A percentile compares a stretch with the other conserved stretches of the same genome.
These are phyloP conservation scores for Niveomyces coronatus DNA, from an alignment of 2,329 filamentous ascomycete species.

Conservation along the genomic window DNA sequence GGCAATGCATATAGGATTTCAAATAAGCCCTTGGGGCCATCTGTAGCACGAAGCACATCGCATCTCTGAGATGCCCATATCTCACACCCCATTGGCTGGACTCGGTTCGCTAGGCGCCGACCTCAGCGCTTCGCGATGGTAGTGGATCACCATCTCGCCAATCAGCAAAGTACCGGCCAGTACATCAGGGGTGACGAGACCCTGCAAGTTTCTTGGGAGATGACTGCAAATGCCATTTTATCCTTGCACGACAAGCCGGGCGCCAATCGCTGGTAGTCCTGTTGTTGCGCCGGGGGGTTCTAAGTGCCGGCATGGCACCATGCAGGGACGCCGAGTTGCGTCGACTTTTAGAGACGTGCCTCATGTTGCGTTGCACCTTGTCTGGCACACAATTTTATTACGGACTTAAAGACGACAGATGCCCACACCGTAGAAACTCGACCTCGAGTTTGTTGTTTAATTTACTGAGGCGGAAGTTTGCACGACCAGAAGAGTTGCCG, in stretches of 20 bases:
- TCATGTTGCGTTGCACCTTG: too few relatives aligned
- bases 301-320: slow-evolving; percentile 7
- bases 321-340: slow-evolving; percentile 3
- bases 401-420: too few relatives aligned
- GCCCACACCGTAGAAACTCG: too few relatives aligned
- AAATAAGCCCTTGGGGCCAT: too few relatives aligned
- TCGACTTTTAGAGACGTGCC: not conserved
- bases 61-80: not conserved
- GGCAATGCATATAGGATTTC: too few relatives aligned
- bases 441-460: too few relatives aligned
- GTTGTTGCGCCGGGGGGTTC: not conserved
- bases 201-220: too few relatives aligned
- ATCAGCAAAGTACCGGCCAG: slow-evolving; percentile 6
- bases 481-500: too few relatives aligned
- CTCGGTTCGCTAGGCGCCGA: slow-evolving; percentile 2
- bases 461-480: too few relatives aligned
- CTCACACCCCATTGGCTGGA: slow-evolving; percentile 4
- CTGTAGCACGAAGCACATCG: slow-evolving; percentile 3
- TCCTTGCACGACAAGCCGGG: not conserved
- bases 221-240: not conserved
- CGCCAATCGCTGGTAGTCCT: not conserved
- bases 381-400: too few relatives aligned
- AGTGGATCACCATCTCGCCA: slow-evolving; percentile 6
- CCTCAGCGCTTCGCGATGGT: slow-evolving; percentile 10
- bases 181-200: not conserved